Conservation (phyloP, 169 alveolate species). For the Plasmodium gaboni region DNA sequence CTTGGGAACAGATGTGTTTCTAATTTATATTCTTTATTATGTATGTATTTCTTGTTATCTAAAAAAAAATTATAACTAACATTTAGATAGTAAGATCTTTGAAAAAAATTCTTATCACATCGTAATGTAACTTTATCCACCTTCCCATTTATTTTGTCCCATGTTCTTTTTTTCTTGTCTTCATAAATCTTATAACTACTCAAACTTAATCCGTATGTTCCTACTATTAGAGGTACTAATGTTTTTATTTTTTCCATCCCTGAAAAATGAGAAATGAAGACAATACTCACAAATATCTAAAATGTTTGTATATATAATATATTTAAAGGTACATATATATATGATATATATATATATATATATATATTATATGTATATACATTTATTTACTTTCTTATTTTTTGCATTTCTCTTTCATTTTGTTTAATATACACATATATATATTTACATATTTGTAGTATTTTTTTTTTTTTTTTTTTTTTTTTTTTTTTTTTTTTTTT, state of each 20-base stretch:
- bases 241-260: constrained; percentile 48
- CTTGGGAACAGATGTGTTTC: not conserved
- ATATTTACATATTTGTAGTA: too few relatives aligned
- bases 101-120: constrained; percentile 22
- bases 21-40: constrained; percentile 62
- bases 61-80: constrained; percentile 37
- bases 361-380: not conserved
- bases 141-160: constrained; percentile 53
- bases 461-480: too few relatives aligned
- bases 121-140: constrained; percentile 50
- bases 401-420: not conserved
- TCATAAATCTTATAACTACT: constrained; percentile 59
- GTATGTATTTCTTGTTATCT: constrained; percentile 43
- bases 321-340: not conserved
- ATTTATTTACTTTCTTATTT: not conserved
- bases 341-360: not conserved
- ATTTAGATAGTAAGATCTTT: constrained; percentile 30
- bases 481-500: too few relatives aligned
- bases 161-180: constrained; percentile 21
- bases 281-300: too few relatives aligned
- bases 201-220: constrained; percentile 48
- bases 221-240: constrained; percentile 40
- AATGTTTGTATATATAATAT: not conserved
- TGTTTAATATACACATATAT: too few relatives aligned
- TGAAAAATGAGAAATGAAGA: not conserved